These are phyloP conservation scores for Fraxinus ornus DNA, from an alignment of 305 asterid genomes.

Conservation along the genomic window DNA sequence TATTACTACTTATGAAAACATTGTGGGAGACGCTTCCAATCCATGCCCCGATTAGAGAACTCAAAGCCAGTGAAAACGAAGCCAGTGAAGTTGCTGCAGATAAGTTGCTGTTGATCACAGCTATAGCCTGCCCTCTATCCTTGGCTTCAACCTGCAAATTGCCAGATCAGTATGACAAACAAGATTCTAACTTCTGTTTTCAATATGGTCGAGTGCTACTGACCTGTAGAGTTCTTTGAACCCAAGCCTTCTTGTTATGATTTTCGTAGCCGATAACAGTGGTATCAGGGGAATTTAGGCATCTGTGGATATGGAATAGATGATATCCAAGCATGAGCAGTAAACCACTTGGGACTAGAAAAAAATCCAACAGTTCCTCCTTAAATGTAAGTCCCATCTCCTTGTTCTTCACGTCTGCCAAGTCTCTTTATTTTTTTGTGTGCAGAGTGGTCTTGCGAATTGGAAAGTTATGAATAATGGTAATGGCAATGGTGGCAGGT, in stretches of 20 bases:
- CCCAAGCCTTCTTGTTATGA: conserved; percentile 58
- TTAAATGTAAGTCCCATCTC: conserved; percentile 44
- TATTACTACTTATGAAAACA: conserved; percentile 23
- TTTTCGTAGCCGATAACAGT: conserved; percentile 61
- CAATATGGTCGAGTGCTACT: conserved; percentile 1
- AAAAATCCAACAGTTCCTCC: conserved; percentile 55
- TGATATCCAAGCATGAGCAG: conserved; percentile 58
- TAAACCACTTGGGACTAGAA: conserved; percentile 57
- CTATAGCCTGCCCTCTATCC: conserved; percentile 49
- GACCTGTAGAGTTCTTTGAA: conserved; percentile 57
- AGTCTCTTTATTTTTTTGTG: background rate
- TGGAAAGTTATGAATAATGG: background rate
- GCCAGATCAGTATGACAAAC: background rate
- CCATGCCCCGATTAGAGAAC: conserved; percentile 56
- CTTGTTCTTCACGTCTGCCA: background rate
- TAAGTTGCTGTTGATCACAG: conserved; percentile 33
- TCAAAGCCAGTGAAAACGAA: conserved; percentile 41
- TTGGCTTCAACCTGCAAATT: conserved; percentile 49
- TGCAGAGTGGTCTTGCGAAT: background rate
- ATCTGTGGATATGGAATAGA: conserved; percentile 53
- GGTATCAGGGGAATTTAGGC: conserved; percentile 37
- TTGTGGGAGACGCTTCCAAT: conserved; percentile 39
- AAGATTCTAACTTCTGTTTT: background rate
- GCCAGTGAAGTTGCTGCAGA: conserved; percentile 46
- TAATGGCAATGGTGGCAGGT: background rate